Base-by-base conservation (phyloP, 2,329 filamentous ascomycete species). In the Fusarium floridanum region DNA sequence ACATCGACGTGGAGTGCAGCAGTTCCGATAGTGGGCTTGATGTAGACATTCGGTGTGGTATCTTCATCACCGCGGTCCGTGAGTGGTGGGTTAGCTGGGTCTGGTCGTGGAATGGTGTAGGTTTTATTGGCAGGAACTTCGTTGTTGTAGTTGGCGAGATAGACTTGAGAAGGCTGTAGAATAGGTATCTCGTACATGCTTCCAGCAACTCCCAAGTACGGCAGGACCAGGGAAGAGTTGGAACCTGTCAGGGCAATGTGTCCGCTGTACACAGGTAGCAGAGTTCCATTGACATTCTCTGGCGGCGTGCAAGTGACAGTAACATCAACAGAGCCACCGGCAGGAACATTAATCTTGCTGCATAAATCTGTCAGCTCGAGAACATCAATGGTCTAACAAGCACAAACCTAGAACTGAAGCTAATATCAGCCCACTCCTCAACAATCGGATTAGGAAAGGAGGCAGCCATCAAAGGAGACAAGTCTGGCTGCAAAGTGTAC, bases 131-230 rank as follows among this genome's bases (percentile, higher is more conserved):
- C 37, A 8, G 57, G 24, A 2, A 8, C 57, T 61, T 32, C 24
- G 22, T 43, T 43, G 57, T 61, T 61, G 5, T 22, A 61, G 7
- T 61, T 43, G 24, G 57, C 57, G 16, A 61, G 57, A 27, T 61
- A 61, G 10, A 61, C 57, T 61, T 43, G 57, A 3, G 17, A 20
- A 14, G 37, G 37, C 3, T 20, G 22, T 10, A 61, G 24, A 11
- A 61, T 9, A 16, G 57, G 37, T 16, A 27, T 43, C 9, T 39
- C 41, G 12, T 16, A n/a, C 57, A 61, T 32, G 37, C 57, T 61
- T 27, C 57, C 57, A 10, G n/a, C 57, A 16, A 45, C 57, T n/a
- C 57, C 57, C 12, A 43, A 1, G 37, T 61, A 61, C 4, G 57
- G 57, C 16, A 61, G 37, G 0, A 22, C 57, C 1, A 61, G 11